Percentiles rank a stretch among this genome's conserved stretches.
phyloP scores from a whole-genome alignment of 495 filamentous ascomycete species.

The Aspergillus avenaceus region DNA sequence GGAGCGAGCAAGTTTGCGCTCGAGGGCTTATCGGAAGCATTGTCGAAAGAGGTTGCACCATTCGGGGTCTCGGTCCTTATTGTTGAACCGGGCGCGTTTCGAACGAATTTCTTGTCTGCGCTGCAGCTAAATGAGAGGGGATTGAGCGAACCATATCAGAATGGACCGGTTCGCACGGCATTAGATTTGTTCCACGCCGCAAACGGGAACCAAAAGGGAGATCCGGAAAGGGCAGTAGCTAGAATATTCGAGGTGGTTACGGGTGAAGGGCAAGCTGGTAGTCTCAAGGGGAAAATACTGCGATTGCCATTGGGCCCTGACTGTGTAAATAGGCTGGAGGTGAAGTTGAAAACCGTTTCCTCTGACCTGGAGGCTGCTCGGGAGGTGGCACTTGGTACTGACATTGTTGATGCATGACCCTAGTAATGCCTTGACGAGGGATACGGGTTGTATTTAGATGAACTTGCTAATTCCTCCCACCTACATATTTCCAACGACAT shows the following conservation, averaged over 20 bases:
- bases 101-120: constrained; percentile 20
- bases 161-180: constrained; percentile 4
- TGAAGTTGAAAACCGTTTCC: constrained; percentile 7
- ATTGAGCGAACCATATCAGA: constrained; percentile 6
- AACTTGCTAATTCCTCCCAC: too few relatives aligned
- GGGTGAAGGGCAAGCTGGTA: constrained; percentile 27
- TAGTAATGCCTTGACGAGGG: too few relatives aligned
- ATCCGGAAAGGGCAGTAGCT: constrained; percentile 39
- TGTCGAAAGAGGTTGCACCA: constrained; percentile 20
- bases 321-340: constrained; percentile 10
- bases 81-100: constrained; percentile 35
- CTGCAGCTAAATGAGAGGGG: constrained; percentile 3
- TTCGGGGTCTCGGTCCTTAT: constrained; percentile 29
- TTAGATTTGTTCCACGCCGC: constrained; percentile 5
- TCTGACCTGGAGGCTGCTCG: constrained; percentile 6
- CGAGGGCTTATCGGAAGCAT: constrained; percentile 20
- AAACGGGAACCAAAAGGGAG: constrained; percentile 31
- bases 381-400: not conserved
- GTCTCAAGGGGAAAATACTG: constrained; percentile 14
- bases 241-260: constrained; percentile 45
- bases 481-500: too few relatives aligned
- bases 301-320: constrained; percentile 19
- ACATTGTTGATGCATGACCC: not conserved
- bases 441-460: too few relatives aligned
- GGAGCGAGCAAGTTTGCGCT: constrained; percentile 25